Conservation (phyloP, 768 basidiomycete species). For the Kwoniella dendrophila region DNA sequence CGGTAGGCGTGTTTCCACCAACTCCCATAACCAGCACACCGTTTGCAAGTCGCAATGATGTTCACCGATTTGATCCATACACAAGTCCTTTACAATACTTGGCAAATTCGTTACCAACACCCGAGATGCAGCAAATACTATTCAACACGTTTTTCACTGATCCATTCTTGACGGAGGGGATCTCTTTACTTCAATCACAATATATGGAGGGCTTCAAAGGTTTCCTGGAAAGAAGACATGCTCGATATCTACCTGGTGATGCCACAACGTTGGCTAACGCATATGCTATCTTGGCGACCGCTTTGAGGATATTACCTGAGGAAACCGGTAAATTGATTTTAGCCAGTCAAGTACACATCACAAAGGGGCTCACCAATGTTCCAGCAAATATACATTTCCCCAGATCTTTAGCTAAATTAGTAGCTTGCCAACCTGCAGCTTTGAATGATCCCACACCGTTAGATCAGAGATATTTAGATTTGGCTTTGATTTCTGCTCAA, state of each 20-base stretch:
- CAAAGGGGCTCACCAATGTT: neutral
- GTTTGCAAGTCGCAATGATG: neutral
- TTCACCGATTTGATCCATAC: slow-evolving; percentile 32
- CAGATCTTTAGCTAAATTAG: slow-evolving; percentile 29
- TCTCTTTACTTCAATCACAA: slow-evolving; percentile 44
- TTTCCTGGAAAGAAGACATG: slow-evolving; percentile 25
- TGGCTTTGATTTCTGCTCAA: slow-evolving; percentile 37
- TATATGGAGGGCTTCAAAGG: slow-evolving; percentile 40
- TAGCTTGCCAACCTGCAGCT: slow-evolving; percentile 24
- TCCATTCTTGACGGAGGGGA: slow-evolving; percentile 42
- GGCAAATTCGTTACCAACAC: slow-evolving; percentile 33
- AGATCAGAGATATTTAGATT: slow-evolving; percentile 49
- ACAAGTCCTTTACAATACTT: slow-evolving; percentile 32
- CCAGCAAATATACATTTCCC: neutral
- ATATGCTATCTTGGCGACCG: slow-evolving; percentile 40
- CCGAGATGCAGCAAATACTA: slow-evolving; percentile 41
- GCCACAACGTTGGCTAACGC: slow-evolving; percentile 48
- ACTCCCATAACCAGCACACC: slow-evolving; percentile 14
- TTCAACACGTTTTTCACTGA: slow-evolving; percentile 47
- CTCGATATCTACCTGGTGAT: slow-evolving; percentile 35
- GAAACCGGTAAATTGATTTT: slow-evolving; percentile 45
- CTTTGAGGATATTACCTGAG: slow-evolving; percentile 45
- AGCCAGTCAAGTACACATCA: slow-evolving; percentile 22
- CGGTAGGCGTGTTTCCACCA: slow-evolving; percentile 15
- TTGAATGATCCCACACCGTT: slow-evolving; percentile 39